Evolutionary conservation across 1,284 basidiomycete genomes (phyloP), one percentile per base, ranked within the genome.

Genomic region (Volvariella surrecta): DNA sequence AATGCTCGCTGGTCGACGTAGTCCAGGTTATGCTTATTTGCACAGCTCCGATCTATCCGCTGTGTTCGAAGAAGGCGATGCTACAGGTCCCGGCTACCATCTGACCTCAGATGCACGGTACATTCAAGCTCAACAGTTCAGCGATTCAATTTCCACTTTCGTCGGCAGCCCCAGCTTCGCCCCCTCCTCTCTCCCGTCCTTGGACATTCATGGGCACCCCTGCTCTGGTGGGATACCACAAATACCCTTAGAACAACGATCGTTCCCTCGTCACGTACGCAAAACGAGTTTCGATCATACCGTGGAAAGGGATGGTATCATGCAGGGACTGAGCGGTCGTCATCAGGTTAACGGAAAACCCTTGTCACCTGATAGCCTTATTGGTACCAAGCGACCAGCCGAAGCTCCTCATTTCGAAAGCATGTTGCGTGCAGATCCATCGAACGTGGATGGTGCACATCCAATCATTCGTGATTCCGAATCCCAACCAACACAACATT

Each of bases 231-330:
- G 37, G 32, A 20, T 46, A 32, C 41, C 53, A 52, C 45, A 45
- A 44, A 28, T 11, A 11, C 59, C 70, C 50, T 59, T 64, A 48
- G 62, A 74, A 53, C 70, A 65, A 52, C 71, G 72, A 49, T 68
- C 76, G 4, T 90, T 89, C 62, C 82, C 89, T 40, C 76, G 82
- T 47, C 82, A 86, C 56, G 86, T 92, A 45, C 78, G 91, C 50
- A 92, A 94, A 70, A 90, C 90, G 37, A 90, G 87, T 61, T 93
- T 92, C 58, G 90, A 94, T 63, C 90, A 92, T 61, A 91, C 89
- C 0, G 79, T 92, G 21, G 71, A 74, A 31, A 75, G 75, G 52
- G 76, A 85, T 50, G 77, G 75, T 35, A 73, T 81, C 44, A 64
- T 80, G 48, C 58, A 67, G 28, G 73, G 71, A 40, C 60, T 77